Evolutionary conservation across 495 filamentous ascomycete genomes (phyloP), one percentile per base, ranked within the genome.

Genomic region (Penicillium lagena): DNA sequence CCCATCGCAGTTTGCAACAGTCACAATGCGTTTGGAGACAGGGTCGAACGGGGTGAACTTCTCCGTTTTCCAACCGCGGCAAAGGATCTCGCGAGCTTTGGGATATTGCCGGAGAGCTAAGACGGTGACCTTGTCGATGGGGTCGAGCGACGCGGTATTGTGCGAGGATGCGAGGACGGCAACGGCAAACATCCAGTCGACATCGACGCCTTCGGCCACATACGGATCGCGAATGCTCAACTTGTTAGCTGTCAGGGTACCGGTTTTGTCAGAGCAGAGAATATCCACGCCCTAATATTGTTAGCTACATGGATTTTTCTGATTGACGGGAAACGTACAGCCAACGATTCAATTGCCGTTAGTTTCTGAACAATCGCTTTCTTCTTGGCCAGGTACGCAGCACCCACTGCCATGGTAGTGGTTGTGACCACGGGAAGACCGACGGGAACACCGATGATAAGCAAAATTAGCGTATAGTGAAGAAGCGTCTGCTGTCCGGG

Each of bases 331-430:
- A 1, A 12, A 65, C 71, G 33, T 67, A 77, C 79, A 56, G 90
- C 90, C 43, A 96, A 72, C 15, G 90, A 96, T 71, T 96, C 90
- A 49, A 96, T 96, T 42, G 90, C 90, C 36, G 87, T 90, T 41
- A 96, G 80, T 74, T 95, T 96, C 73, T 96, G 90, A 56, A 96
- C 90, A 58, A 96, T 96, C 28, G 90, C 90, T 71, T 94, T 89
- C 75, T 94, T 93, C 71, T 87, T 90, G 45, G 90, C 90, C 48
- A 96, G 77, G 65, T 95, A 95, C 38, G 87, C 88, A 58, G 90
- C 90, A 70, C 90, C 90, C 58, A 96, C 90, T 68, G 90, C 89
- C 88, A 96, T 90, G 49, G 90, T 96, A 42, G 90, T 96, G 46
- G 90, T 96, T 47, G 91, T 90, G 60, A 96, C 90, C 46, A 90